Percentiles rank a stretch among this genome's conserved stretches.
Conservation (phyloP, 768 basidiomycete genomes). For the Psilocybe cyanescens region DNA sequence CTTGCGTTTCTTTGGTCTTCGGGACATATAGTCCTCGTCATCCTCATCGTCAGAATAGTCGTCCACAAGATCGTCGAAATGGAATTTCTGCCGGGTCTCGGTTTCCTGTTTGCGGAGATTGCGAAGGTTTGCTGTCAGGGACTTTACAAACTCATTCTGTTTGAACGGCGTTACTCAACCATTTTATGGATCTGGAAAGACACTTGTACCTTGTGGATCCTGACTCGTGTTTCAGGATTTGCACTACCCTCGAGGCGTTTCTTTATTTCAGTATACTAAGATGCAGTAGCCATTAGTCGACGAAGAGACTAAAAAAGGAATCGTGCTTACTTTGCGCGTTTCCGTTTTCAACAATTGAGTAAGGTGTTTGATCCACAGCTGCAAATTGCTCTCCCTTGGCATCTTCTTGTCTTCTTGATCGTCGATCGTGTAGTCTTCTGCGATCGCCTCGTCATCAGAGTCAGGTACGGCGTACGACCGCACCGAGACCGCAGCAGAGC, state of each 20-base stretch:
- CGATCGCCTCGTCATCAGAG: conserved; percentile 70
- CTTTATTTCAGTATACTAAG: conserved; percentile 68
- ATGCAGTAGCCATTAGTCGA: background rate
- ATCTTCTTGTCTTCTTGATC: conserved; percentile 38
- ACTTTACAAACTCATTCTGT: conserved; percentile 74
- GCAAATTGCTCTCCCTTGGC: conserved; percentile 47
- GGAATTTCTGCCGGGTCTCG: conserved; percentile 43
- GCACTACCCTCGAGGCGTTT: conserved; percentile 51
- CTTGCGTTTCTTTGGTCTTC: conserved; percentile 38
- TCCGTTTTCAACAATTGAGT: conserved; percentile 63
- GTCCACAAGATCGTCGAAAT: conserved; percentile 34
- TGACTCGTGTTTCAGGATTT: conserved; percentile 48
- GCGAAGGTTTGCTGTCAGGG: conserved; percentile 59
- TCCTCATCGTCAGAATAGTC: conserved; percentile 54
- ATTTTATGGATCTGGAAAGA: background rate
- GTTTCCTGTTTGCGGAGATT: conserved; percentile 63
- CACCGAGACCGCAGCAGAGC: conserved; percentile 53
- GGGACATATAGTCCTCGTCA: conserved; percentile 52
- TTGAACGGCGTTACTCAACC: background rate
- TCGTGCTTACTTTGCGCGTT: conserved; percentile 61
- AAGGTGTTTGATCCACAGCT: conserved; percentile 74
- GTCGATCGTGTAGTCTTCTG: conserved; percentile 33
- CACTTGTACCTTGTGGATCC: conserved; percentile 55
- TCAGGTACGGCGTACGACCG: conserved; percentile 69
- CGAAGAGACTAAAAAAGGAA: conserved; percentile 3